Percentiles rank a stretch among this genome's conserved stretches.
Conservation (phyloP, 225 moss, liverwort and hornwort species). For the Sphagnum contortum region DNA sequence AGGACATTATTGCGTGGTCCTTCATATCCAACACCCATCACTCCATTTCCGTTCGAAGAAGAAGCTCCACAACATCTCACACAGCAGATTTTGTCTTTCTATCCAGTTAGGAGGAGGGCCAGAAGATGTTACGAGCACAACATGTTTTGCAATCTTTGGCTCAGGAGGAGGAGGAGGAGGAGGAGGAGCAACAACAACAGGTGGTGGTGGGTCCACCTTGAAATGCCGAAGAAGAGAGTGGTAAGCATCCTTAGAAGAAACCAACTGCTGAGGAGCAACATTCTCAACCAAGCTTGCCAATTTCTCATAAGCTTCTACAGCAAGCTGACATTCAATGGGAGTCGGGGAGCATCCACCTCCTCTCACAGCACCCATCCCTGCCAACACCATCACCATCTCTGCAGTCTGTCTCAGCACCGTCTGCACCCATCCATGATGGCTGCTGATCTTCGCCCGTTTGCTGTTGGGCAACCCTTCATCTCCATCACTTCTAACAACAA, state of each 20-base stretch:
- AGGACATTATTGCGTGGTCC: no score
- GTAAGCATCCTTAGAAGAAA: constrained; percentile 38
- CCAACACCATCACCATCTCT: constrained; percentile 71
- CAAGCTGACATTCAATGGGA: constrained; percentile 52
- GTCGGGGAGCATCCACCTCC: constrained; percentile 46
- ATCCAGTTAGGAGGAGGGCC: no score
- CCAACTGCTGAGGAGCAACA: constrained; percentile 56
- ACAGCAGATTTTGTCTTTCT: no score
- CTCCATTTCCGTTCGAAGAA: no score
- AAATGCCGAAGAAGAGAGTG: constrained; percentile 51
- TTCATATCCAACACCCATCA: no score
- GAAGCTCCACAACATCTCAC: no score
- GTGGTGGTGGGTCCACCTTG: neutral
- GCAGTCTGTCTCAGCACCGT: constrained; percentile 48
- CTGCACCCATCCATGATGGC: constrained; percentile 21
- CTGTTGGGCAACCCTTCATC: constrained; percentile 14
- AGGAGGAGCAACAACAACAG: no score
- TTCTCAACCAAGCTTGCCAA: constrained; percentile 38
- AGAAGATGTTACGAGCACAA: no score
- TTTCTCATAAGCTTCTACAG: constrained; percentile 59
- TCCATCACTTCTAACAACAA: neutral
- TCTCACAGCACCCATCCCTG: constrained; percentile 63
- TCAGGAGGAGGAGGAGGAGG: no score
- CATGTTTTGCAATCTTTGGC: no score
- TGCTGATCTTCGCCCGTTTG: constrained; percentile 17